These are phyloP conservation scores for Astragalus membranaceus DNA, from an alignment of 306 rosid species.

Conservation along the genomic window DNA sequence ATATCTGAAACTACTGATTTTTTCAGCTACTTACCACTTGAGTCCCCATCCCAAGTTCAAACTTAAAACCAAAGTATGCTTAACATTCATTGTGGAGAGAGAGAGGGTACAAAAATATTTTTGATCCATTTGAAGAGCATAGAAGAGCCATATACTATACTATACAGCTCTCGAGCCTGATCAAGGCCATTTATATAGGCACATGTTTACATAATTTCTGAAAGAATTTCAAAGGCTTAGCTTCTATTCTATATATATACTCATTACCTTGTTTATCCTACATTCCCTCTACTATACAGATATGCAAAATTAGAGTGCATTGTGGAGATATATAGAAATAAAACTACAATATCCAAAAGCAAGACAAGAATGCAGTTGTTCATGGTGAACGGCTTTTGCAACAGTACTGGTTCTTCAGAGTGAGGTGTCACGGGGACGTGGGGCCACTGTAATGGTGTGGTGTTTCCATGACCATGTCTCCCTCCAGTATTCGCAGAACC, in stretches of 20 bases:
- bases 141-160: not conserved
- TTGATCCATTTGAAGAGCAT: slow-evolving; percentile 3
- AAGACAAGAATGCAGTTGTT: not conserved
- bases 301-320: slow-evolving; percentile 34
- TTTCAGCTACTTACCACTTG: not conserved
- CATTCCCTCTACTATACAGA: slow-evolving; percentile 49
- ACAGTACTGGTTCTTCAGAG: slow-evolving; percentile 25
- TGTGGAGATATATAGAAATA: slow-evolving; percentile 20
- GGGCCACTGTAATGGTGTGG: slow-evolving; percentile 35
- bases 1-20: not conserved
- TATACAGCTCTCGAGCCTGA: slow-evolving; percentile 1
- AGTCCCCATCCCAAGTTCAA: too few relatives aligned
- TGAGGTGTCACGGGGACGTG: slow-evolving; percentile 15
- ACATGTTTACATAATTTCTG: slow-evolving; percentile 26
- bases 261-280: slow-evolving; percentile 10
- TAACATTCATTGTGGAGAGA: not conserved
- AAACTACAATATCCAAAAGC: slow-evolving; percentile 17
- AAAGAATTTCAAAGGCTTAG: slow-evolving; percentile 40
- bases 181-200: slow-evolving; percentile 15
- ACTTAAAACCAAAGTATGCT: too few relatives aligned
- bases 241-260: not conserved
- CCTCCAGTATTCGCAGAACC: slow-evolving; percentile 89
- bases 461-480: slow-evolving; percentile 64
- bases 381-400: slow-evolving; percentile 36
- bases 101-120: not conserved